Percentiles rank a stretch among this genome's conserved stretches.
These are phyloP conservation scores for Pseudozyma sp. DNA, from an alignment of 1,284 basidiomycete species.

Conservation along the genomic window DNA sequence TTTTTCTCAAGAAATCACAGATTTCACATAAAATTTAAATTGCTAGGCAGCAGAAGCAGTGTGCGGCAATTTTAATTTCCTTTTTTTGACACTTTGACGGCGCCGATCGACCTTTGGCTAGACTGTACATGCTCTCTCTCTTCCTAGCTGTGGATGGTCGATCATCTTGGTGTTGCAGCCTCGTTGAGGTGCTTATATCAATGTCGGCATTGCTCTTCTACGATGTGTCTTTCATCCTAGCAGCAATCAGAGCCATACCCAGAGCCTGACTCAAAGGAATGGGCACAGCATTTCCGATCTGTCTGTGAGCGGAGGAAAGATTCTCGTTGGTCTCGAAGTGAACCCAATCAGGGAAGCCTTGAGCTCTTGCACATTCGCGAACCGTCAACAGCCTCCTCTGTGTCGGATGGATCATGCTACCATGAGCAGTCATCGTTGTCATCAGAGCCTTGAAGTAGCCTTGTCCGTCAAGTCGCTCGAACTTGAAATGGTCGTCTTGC, in stretches of 20 bases:
- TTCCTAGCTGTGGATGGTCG: no score
- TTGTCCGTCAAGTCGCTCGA: conserved; percentile 18
- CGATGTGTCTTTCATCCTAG: conserved; percentile 11
- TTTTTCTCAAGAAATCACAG: conserved; percentile 1
- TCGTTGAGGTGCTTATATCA: background rate
- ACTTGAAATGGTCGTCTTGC: conserved; percentile 7
- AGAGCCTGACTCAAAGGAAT: conserved; percentile 27
- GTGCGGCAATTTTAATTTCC: no score
- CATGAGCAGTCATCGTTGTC: conserved; percentile 8
- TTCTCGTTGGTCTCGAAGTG: conserved; percentile 20
- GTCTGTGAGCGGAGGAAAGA: conserved; percentile 26
- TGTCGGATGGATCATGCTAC: conserved; percentile 33
- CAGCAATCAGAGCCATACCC: conserved; percentile 17
- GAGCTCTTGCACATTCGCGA: conserved; percentile 41
- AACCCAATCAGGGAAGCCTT: conserved; percentile 45
- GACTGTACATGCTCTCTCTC: no score
- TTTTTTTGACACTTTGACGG: no score
- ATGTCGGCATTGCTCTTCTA: background rate
- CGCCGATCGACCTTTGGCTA: no score
- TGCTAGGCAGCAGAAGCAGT: background rate
- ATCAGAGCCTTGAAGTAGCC: conserved; percentile 18
- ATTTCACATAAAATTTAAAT: background rate
- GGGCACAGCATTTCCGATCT: conserved; percentile 48
- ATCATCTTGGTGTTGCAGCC: background rate
- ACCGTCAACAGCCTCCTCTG: conserved; percentile 42